Percentiles rank a stretch among this genome's conserved stretches.
Conservation (phyloP, 164 flowering plant genomes). For the Vitis labrusca region DNA sequence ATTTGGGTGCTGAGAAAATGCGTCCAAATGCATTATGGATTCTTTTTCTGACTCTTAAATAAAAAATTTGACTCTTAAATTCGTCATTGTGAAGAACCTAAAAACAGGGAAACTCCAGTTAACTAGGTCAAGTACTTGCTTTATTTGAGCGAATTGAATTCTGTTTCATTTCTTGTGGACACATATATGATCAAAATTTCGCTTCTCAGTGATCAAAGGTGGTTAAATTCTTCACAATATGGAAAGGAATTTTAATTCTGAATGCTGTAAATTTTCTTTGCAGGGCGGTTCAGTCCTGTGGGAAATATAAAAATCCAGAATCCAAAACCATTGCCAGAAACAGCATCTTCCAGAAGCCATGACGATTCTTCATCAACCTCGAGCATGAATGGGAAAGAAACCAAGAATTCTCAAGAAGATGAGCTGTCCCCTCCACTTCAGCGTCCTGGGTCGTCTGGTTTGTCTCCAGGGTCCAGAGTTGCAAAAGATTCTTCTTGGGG, state of each 20-base stretch:
- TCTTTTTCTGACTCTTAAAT: too few relatives aligned
- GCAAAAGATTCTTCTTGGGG: slow-evolving; percentile 50
- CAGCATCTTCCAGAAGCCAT: slow-evolving; percentile 54
- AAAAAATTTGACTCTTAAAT: too few relatives aligned
- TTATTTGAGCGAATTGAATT: too few relatives aligned
- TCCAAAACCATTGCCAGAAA: slow-evolving; percentile 57
- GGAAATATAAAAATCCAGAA: slow-evolving; percentile 38
- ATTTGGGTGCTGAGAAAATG: too few relatives aligned
- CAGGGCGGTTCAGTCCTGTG: slow-evolving; percentile 51
- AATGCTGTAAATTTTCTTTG: slow-evolving; percentile 3
- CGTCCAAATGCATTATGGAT: too few relatives aligned
- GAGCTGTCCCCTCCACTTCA: slow-evolving; percentile 56
- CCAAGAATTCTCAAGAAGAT: slow-evolving; percentile 61
- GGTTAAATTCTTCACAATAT: background rate
- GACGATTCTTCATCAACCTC: slow-evolving; percentile 76
- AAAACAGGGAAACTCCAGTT: too few relatives aligned
- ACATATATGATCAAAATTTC: too few relatives aligned
- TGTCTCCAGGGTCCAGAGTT: slow-evolving; percentile 54
- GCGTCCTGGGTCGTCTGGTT: slow-evolving; percentile 46
- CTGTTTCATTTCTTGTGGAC: too few relatives aligned
- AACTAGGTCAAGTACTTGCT: too few relatives aligned
- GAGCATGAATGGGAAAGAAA: slow-evolving; percentile 55
- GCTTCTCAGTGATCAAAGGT: too few relatives aligned
- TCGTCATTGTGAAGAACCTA: too few relatives aligned
- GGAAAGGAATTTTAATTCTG: background rate